Evolutionary conservation across 1,284 basidiomycete genomes (phyloP), one percentile per base, ranked within the genome.

Genomic region (Agaricales sp.): DNA sequence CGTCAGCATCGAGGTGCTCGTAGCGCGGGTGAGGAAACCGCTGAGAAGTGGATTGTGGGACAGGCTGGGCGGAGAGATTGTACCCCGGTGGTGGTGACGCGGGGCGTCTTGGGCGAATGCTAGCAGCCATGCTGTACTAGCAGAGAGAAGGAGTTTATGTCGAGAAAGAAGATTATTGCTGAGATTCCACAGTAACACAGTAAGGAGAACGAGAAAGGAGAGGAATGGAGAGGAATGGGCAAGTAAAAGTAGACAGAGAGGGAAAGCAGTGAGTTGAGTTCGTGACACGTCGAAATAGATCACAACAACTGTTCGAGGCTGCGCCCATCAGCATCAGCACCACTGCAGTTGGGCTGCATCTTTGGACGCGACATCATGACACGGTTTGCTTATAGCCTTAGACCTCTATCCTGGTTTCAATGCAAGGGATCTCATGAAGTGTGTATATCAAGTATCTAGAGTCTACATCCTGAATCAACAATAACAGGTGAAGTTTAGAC

Each of bases 1-100:
- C 75, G 63, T 89, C 86, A 22, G 86, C 85, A 60, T 85, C 82
- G 14, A 86, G 63, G 61, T 78, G 75, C 56, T 78, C 78, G 51
- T 78, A 72, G 54, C 74, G 67, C 18, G 73, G 64, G 59, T 79
- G 65, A 37, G 82, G 82, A 67, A 82, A 83, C 57, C 78, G 68
- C 57, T 75, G 75, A 47, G 70, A 60, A 54, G 63, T 56, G 50
- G 57, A 60, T 45, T 68, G 66, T 52, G 64, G 57, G 39, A 65
- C 56, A 4, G 39, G n/a, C 6, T 52, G 71, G 62, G 30, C 59
- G 65, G 23, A 63, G 52, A 55, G 63, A 56, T 46, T 50, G 43
- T 57, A 56, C 24, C 70, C 72, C 50, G 73, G 73, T 4, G 78
- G 77, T 13, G 84, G 83, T 50, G 83, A 82, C 20, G 82, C 68